Evolutionary conservation across 345 rosid genomes (phyloP).

Genomic region (Raphanus raphanistrum): DNA sequence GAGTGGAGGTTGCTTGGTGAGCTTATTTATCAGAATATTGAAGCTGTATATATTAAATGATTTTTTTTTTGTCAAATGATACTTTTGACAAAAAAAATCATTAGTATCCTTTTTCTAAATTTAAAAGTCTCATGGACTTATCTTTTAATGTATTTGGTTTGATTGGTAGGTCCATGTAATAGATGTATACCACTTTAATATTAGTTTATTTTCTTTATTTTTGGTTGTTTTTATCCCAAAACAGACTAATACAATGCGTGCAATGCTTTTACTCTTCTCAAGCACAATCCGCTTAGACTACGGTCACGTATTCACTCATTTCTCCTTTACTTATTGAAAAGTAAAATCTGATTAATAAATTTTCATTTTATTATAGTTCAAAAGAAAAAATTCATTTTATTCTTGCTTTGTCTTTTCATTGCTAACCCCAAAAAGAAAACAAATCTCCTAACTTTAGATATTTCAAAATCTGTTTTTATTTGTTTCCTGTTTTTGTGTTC

Average conservation of each 20-base stretch:
- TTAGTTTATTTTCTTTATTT: neutral
- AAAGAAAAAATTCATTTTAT: neutral
- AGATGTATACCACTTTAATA: neutral
- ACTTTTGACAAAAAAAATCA: neutral
- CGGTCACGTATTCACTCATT: constrained; percentile 34
- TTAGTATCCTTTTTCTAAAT: neutral
- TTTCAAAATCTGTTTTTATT: constrained; percentile 40
- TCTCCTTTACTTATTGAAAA: neutral
- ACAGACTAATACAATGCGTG: constrained; percentile 18
- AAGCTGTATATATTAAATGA: too few relatives aligned
- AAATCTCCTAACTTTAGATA: constrained; percentile 41
- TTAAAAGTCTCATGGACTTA: neutral
- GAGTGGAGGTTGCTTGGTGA: too few relatives aligned
- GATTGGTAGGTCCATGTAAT: neutral
- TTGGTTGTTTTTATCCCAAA: constrained; percentile 7
- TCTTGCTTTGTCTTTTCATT: neutral
- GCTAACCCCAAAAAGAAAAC: constrained; percentile 25
- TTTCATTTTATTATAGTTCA: neutral
- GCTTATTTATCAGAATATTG: too few relatives aligned
- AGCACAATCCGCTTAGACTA: constrained; percentile 23
- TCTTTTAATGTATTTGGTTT: neutral
- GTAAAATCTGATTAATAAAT: neutral
- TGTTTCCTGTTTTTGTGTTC: constrained; percentile 40
- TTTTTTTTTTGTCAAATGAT: too few relatives aligned
- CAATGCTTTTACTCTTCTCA: constrained; percentile 11